Evolutionary conservation across 768 basidiomycete genomes (phyloP).

Genomic region (Tricholoma matsutake): DNA sequence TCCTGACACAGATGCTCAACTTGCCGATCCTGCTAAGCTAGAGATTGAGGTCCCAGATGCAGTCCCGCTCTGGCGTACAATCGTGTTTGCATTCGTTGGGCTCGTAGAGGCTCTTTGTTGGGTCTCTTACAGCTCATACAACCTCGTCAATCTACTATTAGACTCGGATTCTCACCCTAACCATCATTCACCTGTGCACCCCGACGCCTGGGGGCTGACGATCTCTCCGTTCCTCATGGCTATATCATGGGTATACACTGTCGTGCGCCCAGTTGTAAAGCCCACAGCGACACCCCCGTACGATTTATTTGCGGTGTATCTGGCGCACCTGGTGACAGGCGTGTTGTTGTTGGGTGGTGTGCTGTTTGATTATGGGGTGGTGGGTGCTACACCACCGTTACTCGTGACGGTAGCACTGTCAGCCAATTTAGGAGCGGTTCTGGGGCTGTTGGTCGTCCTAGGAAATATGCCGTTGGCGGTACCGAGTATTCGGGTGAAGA

Average conservation of each 20-base stretch:
- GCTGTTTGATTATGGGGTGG: slow-evolving; percentile 49
- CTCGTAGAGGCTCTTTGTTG: slow-evolving; percentile 56
- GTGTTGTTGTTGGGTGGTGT: slow-evolving; percentile 51
- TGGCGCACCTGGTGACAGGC: slow-evolving; percentile 42
- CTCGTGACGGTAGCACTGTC: slow-evolving; percentile 26
- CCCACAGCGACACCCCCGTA: slow-evolving; percentile 57
- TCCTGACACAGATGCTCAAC: too few relatives aligned
- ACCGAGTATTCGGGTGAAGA: slow-evolving; percentile 51
- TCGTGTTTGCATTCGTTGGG: slow-evolving; percentile 54
- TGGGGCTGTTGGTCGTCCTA: slow-evolving; percentile 43
- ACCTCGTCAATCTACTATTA: slow-evolving; percentile 33
- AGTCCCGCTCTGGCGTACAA: slow-evolving; percentile 57
- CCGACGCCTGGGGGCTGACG: slow-evolving; percentile 28
- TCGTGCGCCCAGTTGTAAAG: slow-evolving; percentile 51
- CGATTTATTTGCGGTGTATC: slow-evolving; percentile 61
- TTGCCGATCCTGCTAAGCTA: background rate
- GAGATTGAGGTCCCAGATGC: slow-evolving; percentile 18
- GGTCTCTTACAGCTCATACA: slow-evolving; percentile 58
- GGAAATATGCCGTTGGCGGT: slow-evolving; percentile 63
- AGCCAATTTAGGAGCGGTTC: slow-evolving; percentile 43
- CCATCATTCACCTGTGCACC: background rate
- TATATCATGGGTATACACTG: slow-evolving; percentile 64
- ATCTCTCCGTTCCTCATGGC: slow-evolving; percentile 47
- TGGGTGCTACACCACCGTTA: slow-evolving; percentile 37
- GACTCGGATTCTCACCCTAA: background rate